A percentile compares a stretch with the other conserved stretches of the same genome.
Evolutionary conservation across 805 yeast species (phyloP).

Genomic region (Ogataea philodendri): DNA sequence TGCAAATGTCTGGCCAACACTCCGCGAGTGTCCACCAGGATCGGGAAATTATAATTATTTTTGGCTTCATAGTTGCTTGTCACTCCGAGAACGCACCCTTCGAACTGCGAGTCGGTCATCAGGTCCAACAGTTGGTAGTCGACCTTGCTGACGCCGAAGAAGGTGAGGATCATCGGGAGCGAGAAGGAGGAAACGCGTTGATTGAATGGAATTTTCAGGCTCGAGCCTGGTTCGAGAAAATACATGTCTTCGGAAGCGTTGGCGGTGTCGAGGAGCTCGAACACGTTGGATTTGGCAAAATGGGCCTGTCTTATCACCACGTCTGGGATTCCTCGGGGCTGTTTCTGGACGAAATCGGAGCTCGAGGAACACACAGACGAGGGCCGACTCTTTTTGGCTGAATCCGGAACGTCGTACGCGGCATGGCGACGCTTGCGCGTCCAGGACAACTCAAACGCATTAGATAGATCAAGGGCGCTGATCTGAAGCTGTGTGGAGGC

Average conservation of each 20-base stretch:
- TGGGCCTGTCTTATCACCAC: constrained; percentile 24
- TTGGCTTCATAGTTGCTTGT: constrained; percentile 20
- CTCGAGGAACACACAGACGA: constrained; percentile 7
- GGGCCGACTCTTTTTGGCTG: constrained; percentile 9
- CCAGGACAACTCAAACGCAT: constrained; percentile 3
- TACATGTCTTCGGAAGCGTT: constrained; percentile 2
- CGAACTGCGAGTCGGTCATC: constrained; percentile 3
- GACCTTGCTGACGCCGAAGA: constrained; percentile 18
- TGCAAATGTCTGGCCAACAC: constrained; percentile 23
- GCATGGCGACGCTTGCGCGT: constrained; percentile 5
- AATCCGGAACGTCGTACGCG: neutral
- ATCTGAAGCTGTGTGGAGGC: constrained; percentile 8
- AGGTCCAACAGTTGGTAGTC: constrained; percentile 17
- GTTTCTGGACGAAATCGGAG: constrained; percentile 5
- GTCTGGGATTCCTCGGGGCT: constrained; percentile 13
- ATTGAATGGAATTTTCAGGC: constrained; percentile 1
- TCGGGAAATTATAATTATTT: constrained; percentile 25
- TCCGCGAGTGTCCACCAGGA: constrained; percentile 31
- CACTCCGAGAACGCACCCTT: constrained; percentile 21
- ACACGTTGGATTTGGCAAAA: constrained; percentile 16
- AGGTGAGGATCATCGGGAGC: constrained; percentile 15
- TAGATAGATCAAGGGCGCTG: constrained; percentile 2
- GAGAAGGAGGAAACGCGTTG: constrained; percentile 4
- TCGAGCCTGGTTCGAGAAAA: constrained; percentile 8
- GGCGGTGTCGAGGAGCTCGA: constrained; percentile 12